Evolutionary conservation across 2,329 filamentous ascomycete species (phyloP), one percentile per base, ranked within the genome.

Genomic region (Penicillium sp.): DNA sequence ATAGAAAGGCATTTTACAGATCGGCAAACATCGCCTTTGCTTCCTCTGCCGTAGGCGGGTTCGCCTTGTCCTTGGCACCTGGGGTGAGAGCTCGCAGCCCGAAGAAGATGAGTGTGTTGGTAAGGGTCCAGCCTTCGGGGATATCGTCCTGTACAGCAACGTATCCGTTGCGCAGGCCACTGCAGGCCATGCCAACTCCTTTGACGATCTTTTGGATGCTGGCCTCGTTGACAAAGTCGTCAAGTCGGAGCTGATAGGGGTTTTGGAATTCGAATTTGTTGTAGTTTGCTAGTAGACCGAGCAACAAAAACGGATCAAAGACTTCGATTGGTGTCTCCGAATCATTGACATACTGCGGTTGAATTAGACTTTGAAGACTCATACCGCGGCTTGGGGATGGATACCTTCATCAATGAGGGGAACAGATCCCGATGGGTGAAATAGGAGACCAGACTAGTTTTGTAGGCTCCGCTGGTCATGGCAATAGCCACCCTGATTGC

Each of bases 241-340:
- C 92, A 16, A 99, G 83, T 31, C 94, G 90, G 62, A 96, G 81
- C 69, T 95, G 89, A 69, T 99, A 99, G 0, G 94, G 94, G 68
- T 99, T 99, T 73, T 96, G 93, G 58, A 96, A 94, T 76, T 99
- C 95, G 71, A 99, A 99, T 75, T 98, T 99, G 83, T 99, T 98
- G 83, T 98, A 98, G 78, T 98, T 99, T 64, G 91, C 90, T 54
- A 99, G 81, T 4, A 98, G 82, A 13, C 94, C 94, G 19, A 97
- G 82, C 10, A 98, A 84, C 14, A 89, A 86, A 66, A 97, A 92
- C 0, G 94, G 89, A 59, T 90, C 85, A 44, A 91, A 84, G 58
- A 85, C 86, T 69, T 83, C 82, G 18, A 82, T 78, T 36, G 85
- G 81, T 24, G 83, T 82, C 60, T 92, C 87, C 46, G 88, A 85